Base-by-base conservation (phyloP, 2,329 filamentous ascomycete genomes). In the Clonostachys solani region DNA sequence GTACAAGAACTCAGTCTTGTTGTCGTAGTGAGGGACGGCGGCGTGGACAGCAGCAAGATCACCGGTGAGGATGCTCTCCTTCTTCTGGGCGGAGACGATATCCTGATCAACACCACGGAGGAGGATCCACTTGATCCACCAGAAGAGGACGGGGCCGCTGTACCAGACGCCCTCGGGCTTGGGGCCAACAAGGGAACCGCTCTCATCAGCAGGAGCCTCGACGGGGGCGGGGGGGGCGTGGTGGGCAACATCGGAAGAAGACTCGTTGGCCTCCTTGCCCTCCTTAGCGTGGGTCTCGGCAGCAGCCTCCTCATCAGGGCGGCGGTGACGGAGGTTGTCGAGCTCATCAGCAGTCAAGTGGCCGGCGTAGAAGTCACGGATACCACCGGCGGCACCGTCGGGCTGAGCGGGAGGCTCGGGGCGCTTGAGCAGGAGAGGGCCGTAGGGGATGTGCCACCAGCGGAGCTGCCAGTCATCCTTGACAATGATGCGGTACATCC, bases 1-100 rank as follows among this genome's bases (percentile, higher is more conserved):
- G 57, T 73, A 78, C 50, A 73, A 64, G 59, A 77, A 68, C 57
- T 78, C 74, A 49, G 71, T 71, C 43, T 75, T 69, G 59, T 80
- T 79, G 57, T 77, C 71, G 60, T 72, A 80, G 52, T 75, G 74
- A 40, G 65, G 59, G 10, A 74, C 73, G 29, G 69, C 66, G 5
- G 69, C 68, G 53, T 80, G 74, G 61, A 76, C 71, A 42, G 50
- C 50, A 18, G n/a, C 17, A 34, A 77, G 58, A 46, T 76, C 67
- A 53, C 69, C 74, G 35, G 64, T 69, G 12, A 79, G 64, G n/a
- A 76, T 66, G 4, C 72, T 69, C 40, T 66, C 69, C 47, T 72
- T 65, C 47, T 65, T 69, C 52, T 78, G 75, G 55, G 71, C 63
- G 6, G 58, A 62, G 45, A 77, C 61, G 33, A 77, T 69, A 45